Conservation (phyloP, 2,329 filamentous ascomycete genomes). For the Paraphoma chrysanthemicola region DNA sequence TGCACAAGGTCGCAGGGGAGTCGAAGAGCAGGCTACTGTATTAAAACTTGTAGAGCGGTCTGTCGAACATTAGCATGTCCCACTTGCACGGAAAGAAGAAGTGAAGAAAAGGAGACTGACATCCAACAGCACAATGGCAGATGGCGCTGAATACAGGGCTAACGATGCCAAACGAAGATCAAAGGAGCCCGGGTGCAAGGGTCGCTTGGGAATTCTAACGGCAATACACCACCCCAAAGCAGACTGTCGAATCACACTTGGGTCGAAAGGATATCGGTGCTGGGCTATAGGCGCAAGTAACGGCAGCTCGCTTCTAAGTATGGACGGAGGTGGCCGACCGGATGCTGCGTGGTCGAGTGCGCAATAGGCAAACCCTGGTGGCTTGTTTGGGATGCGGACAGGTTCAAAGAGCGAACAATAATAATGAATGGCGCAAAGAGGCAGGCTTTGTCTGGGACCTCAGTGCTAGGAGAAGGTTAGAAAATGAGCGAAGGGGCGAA, state of each 20-base stretch:
- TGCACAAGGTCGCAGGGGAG: conserved; percentile 34
- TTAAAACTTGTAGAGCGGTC: conserved; percentile 40
- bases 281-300: conserved; percentile 18
- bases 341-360: conserved; percentile 24
- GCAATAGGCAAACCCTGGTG: conserved; percentile 30
- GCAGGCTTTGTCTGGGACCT: conserved; percentile 37
- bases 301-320: conserved; percentile 23
- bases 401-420: conserved; percentile 48
- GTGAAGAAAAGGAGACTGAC: conserved; percentile 24
- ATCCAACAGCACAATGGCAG: conserved; percentile 38
- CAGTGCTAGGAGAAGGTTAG: conserved; percentile 43
- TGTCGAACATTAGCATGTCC: conserved; percentile 21
- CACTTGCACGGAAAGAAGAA: neutral
- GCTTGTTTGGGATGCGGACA: conserved; percentile 42
- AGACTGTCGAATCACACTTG: conserved; percentile 16
- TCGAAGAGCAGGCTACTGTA: conserved; percentile 35
- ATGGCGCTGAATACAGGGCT: conserved; percentile 32
- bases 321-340: conserved; percentile 34
- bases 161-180: conserved; percentile 31
- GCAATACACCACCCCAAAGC: conserved; percentile 21
- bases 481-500: conserved; percentile 46
- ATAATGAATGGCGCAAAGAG: conserved; percentile 47
- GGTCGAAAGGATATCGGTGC: conserved; percentile 18
- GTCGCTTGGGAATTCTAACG: conserved; percentile 22
- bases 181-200: conserved; percentile 31